Conservation (phyloP, 176 grass and related monocot genomes). For the Canna indica region DNA sequence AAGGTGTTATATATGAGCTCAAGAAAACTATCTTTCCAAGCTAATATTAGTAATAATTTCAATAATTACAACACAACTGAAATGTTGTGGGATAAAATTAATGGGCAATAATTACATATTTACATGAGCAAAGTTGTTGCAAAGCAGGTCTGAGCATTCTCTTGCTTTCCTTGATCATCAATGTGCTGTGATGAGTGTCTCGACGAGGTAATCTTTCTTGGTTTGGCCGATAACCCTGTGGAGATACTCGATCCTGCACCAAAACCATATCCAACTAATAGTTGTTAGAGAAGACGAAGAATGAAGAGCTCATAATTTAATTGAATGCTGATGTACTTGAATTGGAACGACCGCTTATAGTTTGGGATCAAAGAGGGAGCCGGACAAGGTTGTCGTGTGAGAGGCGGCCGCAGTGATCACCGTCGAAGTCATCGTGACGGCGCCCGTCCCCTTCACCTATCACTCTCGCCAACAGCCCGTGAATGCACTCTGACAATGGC, state of each 20-base stretch:
- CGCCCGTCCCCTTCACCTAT: background rate
- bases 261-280: too few species aligned
- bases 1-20: too few species aligned
- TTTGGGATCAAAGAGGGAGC: background rate
- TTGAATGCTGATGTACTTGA: too few species aligned
- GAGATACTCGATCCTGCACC: background rate
- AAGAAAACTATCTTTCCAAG: too few species aligned
- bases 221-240: background rate
- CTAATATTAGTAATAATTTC: too few species aligned
- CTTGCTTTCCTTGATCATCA: background rate
- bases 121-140: background rate
- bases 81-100: too few species aligned
- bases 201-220: constrained; percentile 4
- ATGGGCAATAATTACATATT: background rate
- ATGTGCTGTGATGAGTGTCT: background rate
- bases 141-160: too few species aligned
- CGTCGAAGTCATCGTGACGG: background rate
- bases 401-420: constrained; percentile 7
- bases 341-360: background rate
- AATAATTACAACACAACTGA: too few species aligned
- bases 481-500: too few species aligned
- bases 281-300: too few species aligned
- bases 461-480: too few species aligned
- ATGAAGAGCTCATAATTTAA: too few species aligned
- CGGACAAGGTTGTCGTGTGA: background rate